Evolutionary conservation across 1,284 basidiomycete species (phyloP).

Genomic region (Trametes polyzona): DNA sequence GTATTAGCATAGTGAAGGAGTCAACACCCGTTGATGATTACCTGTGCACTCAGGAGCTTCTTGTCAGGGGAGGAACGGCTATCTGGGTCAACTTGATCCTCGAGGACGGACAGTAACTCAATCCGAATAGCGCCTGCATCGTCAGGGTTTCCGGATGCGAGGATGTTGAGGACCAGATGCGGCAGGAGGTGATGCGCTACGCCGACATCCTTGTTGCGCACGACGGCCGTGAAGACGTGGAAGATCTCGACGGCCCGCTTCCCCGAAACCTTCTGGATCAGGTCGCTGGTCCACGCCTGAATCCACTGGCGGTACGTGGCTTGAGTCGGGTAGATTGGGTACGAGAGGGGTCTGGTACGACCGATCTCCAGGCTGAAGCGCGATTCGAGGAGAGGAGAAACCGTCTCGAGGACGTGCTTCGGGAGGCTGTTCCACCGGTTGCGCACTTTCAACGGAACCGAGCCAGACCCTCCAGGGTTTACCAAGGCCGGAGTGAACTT

Average conservation of each 20-base stretch:
- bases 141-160: slow-evolving; percentile 75
- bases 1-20: no score
- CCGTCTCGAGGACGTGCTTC: slow-evolving; percentile 85
- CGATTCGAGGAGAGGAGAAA: slow-evolving; percentile 86
- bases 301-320: slow-evolving; percentile 96
- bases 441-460: slow-evolving; percentile 68
- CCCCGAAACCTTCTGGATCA: slow-evolving; percentile 76
- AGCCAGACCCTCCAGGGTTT: slow-evolving; percentile 45
- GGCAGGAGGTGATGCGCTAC: slow-evolving; percentile 92
- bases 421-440: slow-evolving; percentile 81
- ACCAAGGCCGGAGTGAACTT: slow-evolving; percentile 81
- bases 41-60: slow-evolving; percentile 87
- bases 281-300: slow-evolving; percentile 84
- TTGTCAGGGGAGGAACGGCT: slow-evolving; percentile 73
- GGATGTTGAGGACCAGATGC: slow-evolving; percentile 87
- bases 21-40: no score
- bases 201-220: slow-evolving; percentile 88
- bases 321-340: slow-evolving; percentile 81
- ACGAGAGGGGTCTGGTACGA: slow-evolving; percentile 42
- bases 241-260: slow-evolving; percentile 73
- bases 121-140: slow-evolving; percentile 69
- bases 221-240: slow-evolving; percentile 75
- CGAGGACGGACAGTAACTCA: slow-evolving; percentile 84
- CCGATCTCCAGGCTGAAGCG: slow-evolving; percentile 60
- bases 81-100: slow-evolving; percentile 80